These are phyloP conservation scores for Boletus vermiculosoides DNA, from an alignment of 768 basidiomycete genomes.

Conservation along the genomic window DNA sequence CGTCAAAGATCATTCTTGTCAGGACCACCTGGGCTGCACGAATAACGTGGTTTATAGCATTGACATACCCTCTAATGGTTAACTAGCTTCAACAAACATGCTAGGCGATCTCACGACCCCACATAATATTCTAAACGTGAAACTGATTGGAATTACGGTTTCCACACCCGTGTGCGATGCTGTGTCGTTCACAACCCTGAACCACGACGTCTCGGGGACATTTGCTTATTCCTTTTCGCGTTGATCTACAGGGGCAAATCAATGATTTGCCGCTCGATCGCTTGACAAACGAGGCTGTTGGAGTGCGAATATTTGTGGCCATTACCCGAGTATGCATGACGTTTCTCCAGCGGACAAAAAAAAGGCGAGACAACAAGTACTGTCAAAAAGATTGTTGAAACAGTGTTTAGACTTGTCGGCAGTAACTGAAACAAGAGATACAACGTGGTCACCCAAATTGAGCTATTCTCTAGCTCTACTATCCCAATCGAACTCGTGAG, in stretches of 20 bases:
- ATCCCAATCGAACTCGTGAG: constrained; percentile 1
- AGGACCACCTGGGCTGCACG: not conserved
- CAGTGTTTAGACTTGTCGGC: not conserved
- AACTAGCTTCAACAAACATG: not conserved
- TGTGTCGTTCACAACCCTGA: not conserved
- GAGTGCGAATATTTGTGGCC: not conserved
- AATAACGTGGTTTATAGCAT: not conserved
- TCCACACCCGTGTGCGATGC: not conserved
- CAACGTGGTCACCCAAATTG: not conserved
- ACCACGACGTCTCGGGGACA: not conserved
- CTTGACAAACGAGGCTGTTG: not conserved
- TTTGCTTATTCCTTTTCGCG: not conserved
- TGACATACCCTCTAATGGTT: not conserved
- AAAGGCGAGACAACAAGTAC: not conserved
- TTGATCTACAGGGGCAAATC: constrained; percentile 2
- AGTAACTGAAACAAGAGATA: constrained; percentile 4
- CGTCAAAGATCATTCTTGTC: not conserved
- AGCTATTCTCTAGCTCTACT: constrained; percentile 2
- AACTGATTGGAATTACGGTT: not conserved
- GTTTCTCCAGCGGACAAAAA: not conserved
- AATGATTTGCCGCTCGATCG: not conserved
- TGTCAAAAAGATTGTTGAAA: not conserved
- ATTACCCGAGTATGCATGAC: not conserved
- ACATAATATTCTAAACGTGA: not conserved
- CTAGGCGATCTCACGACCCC: not conserved